These are phyloP conservation scores for Metschnikowia santaceciliae DNA, from an alignment of 805 yeast genomes.

Conservation along the genomic window DNA sequence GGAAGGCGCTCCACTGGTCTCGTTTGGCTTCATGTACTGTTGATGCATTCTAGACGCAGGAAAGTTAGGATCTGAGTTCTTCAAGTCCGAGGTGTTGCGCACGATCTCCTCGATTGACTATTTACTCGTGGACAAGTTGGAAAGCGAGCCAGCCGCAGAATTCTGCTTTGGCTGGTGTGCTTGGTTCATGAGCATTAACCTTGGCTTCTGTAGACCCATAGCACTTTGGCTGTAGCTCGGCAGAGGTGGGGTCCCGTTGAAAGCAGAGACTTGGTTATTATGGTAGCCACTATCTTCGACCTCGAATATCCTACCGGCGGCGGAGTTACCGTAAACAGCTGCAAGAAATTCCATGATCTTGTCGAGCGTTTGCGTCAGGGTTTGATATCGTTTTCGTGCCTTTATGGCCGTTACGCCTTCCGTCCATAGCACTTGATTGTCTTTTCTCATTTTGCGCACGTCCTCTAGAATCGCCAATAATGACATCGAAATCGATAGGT, in stretches of 20 bases:
- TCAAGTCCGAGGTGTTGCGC: constrained; percentile 12
- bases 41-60: constrained; percentile 29
- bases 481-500: constrained; percentile 80
- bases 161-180: constrained; percentile 21
- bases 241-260: constrained; percentile 11
- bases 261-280: constrained; percentile 21
- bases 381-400: constrained; percentile 70
- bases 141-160: constrained; percentile 8
- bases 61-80: constrained; percentile 7
- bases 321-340: constrained; percentile 64
- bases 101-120: constrained; percentile 18
- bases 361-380: constrained; percentile 84
- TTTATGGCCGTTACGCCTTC: constrained; percentile 63
- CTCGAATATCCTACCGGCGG: constrained; percentile 43
- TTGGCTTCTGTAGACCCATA: constrained; percentile 21
- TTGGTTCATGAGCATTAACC: constrained; percentile 40
- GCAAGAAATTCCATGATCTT: constrained; percentile 85
- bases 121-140: constrained; percentile 9
- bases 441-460: constrained; percentile 73
- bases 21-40: constrained; percentile 27
- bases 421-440: constrained; percentile 88
- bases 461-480: constrained; percentile 77
- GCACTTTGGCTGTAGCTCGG: constrained; percentile 7
- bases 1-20: constrained; percentile 19
- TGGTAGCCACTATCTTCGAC: constrained; percentile 23